Conservation (phyloP, 805 yeast species). For the Novakomyces olei region DNA sequence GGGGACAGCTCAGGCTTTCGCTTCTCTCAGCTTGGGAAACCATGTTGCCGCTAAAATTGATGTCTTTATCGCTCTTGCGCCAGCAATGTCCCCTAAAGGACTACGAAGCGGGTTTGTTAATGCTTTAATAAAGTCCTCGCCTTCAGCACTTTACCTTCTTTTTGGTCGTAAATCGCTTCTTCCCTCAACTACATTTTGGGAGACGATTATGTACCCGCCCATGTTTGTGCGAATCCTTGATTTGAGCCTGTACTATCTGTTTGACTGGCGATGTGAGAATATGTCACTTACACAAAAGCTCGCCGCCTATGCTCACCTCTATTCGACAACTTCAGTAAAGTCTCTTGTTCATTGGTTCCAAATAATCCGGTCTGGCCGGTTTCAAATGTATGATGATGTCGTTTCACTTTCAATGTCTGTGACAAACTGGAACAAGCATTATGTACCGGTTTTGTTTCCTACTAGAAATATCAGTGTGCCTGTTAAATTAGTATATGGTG, state of each 20-base stretch:
- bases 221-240: slow-evolving; percentile 55
- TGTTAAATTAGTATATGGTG: slow-evolving; percentile 59
- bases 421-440: slow-evolving; percentile 17
- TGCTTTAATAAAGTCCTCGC: slow-evolving; percentile 52
- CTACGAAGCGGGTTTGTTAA: slow-evolving; percentile 56
- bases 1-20: slow-evolving; percentile 86
- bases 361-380: slow-evolving; percentile 50
- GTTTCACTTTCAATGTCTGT: slow-evolving; percentile 13
- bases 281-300: slow-evolving; percentile 53
- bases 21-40: slow-evolving; percentile 44
- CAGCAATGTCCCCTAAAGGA: slow-evolving; percentile 84
- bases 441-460: slow-evolving; percentile 38
- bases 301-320: slow-evolving; percentile 65
- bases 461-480: slow-evolving; percentile 49
- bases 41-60: slow-evolving; percentile 33
- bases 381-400: slow-evolving; percentile 86
- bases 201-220: slow-evolving; percentile 40
- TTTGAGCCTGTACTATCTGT: slow-evolving; percentile 38
- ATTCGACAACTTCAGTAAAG: slow-evolving; percentile 79
- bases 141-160: slow-evolving; percentile 41
- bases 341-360: slow-evolving; percentile 93
- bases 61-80: slow-evolving; percentile 63
- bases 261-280: slow-evolving; percentile 59
- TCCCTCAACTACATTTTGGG: slow-evolving; percentile 66
- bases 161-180: slow-evolving; percentile 58